Conservation (phyloP, 768 basidiomycete species). For the Heimioporus sp. region DNA sequence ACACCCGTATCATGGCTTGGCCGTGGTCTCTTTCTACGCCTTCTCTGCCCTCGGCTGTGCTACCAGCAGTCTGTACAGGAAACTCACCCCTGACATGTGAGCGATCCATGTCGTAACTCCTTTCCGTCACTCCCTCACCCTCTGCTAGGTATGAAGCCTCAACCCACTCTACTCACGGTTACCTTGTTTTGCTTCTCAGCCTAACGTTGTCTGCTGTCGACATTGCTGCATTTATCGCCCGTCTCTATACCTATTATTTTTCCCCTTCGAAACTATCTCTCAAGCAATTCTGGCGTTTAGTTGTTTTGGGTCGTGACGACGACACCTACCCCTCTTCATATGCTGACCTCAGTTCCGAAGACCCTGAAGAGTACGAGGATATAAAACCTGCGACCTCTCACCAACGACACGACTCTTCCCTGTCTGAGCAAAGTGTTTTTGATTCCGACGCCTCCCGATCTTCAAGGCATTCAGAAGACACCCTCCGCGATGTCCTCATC, state of each 20-base stretch:
- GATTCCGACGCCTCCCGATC: slow-evolving; percentile 40
- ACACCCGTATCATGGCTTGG: slow-evolving; percentile 59
- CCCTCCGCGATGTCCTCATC: slow-evolving; percentile 44
- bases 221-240: slow-evolving; percentile 46
- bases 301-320: slow-evolving; percentile 49
- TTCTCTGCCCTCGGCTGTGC: slow-evolving; percentile 63
- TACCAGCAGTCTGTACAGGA: slow-evolving; percentile 68
- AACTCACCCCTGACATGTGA: slow-evolving; percentile 81
- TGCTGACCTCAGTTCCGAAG: slow-evolving; percentile 52
- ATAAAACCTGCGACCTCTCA: slow-evolving; percentile 31
- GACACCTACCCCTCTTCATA: slow-evolving; percentile 38
- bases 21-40: slow-evolving; percentile 61
- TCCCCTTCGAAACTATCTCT: slow-evolving; percentile 44
- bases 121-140: slow-evolving; percentile 5
- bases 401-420: slow-evolving; percentile 40
- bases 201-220: slow-evolving; percentile 52
- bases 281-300: slow-evolving; percentile 53
- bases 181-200: slow-evolving; percentile 46
- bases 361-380: slow-evolving; percentile 55
- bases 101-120: slow-evolving; percentile 27
- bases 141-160: slow-evolving; percentile 63
- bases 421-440: slow-evolving; percentile 55
- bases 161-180: slow-evolving; percentile 66
- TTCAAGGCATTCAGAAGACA: slow-evolving; percentile 55
- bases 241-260: slow-evolving; percentile 48